phyloP scores from a whole-genome alignment of 2,329 filamentous ascomycete species.

The Bipolaris gigantea region DNA sequence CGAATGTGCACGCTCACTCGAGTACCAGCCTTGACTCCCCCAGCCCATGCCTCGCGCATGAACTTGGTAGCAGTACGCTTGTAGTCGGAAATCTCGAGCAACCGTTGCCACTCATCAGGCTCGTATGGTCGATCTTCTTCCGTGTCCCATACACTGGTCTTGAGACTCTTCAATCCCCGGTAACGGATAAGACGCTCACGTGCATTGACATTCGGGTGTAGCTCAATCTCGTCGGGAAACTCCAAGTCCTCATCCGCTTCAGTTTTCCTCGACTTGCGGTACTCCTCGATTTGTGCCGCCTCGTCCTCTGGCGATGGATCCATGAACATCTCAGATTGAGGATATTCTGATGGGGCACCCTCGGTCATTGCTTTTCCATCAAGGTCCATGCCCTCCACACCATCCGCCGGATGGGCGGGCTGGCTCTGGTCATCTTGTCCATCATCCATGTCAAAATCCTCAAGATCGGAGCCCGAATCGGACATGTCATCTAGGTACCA shows the following conservation, averaged over 20 bases:
- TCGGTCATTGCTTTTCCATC: constrained; percentile 68
- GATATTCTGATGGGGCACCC: constrained; percentile 82
- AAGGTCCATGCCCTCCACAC: constrained; percentile 65
- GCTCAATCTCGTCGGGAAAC: constrained; percentile 95
- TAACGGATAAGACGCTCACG: constrained; percentile 84
- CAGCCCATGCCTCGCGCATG: constrained; percentile 81
- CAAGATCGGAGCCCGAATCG: constrained; percentile 82
- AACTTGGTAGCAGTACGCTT: constrained; percentile 76
- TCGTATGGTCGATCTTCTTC: constrained; percentile 84
- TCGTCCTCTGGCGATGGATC: constrained; percentile 81
- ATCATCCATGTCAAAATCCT: constrained; percentile 62
- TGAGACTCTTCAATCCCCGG: constrained; percentile 86
- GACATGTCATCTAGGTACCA: constrained; percentile 88
- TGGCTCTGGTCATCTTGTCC: constrained; percentile 56
- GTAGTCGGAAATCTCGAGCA: constrained; percentile 89
- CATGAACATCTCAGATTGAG: constrained; percentile 89
- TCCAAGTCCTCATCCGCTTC: constrained; percentile 90
- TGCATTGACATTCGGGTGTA: constrained; percentile 84
- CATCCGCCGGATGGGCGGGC: constrained; percentile 74
- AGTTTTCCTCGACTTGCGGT: constrained; percentile 73
- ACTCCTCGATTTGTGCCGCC: constrained; percentile 77
- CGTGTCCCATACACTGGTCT: constrained; percentile 85
- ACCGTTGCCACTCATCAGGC: constrained; percentile 83
- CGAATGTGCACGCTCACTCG: constrained; percentile 78
- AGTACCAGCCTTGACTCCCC: constrained; percentile 81